Evolutionary conservation across 177 flowering plant species (phyloP).

Genomic region (Tripterygium wilfordii): DNA sequence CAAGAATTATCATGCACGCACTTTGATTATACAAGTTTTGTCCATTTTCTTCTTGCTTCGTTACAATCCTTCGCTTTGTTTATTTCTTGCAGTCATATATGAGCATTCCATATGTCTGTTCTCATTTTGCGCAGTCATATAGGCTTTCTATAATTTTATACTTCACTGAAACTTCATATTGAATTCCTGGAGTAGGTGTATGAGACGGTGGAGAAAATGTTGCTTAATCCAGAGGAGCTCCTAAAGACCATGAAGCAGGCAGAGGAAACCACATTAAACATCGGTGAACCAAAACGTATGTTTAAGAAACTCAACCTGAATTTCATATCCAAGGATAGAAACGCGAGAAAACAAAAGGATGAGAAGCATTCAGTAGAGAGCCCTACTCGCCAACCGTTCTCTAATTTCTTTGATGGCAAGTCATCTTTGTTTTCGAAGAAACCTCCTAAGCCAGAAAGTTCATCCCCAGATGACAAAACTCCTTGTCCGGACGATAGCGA

Average conservation of each 20-base stretch:
- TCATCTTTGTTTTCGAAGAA: constrained; percentile 56
- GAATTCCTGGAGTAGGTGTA: constrained; percentile 50
- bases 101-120: too few species aligned
- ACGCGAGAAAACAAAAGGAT: constrained; percentile 24
- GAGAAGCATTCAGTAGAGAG: constrained; percentile 25
- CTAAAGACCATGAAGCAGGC: constrained; percentile 43
- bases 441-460: constrained; percentile 38
- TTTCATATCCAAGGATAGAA: constrained; percentile 50
- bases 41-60: neutral
- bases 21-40: neutral
- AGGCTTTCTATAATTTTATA: too few species aligned
- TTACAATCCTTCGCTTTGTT: neutral
- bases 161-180: neutral
- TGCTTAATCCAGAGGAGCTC: constrained; percentile 62
- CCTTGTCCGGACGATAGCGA: constrained; percentile 32
- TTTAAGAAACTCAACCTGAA: constrained; percentile 55
- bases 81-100: too few species aligned
- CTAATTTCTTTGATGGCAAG: constrained; percentile 48
- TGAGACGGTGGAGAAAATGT: constrained; percentile 70
- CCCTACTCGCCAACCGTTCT: constrained; percentile 26
- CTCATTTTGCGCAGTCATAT: too few species aligned
- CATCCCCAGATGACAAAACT: constrained; percentile 20
- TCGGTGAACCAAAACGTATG: constrained; percentile 46
- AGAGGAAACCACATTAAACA: constrained; percentile 32
- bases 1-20: neutral